phyloP scores from a whole-genome alignment of 805 yeast species.

The Tetrapisispora fleetii region DNA sequence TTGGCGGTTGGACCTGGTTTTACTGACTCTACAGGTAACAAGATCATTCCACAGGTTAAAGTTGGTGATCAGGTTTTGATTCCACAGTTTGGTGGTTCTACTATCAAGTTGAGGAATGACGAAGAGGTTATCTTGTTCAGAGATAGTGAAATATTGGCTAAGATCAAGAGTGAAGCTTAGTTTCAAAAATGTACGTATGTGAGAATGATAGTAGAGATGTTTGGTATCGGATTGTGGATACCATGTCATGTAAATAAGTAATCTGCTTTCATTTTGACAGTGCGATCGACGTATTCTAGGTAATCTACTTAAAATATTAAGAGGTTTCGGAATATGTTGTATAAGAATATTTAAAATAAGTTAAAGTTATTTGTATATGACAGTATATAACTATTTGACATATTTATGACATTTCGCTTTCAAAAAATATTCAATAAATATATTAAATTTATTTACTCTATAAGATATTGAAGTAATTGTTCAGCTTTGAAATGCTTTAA shows the following conservation, averaged over 20 bases:
- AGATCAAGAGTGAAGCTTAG: conserved; percentile 43
- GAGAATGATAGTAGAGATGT: background rate
- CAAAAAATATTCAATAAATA: background rate
- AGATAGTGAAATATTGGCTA: conserved; percentile 91
- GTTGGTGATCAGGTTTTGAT: conserved; percentile 92
- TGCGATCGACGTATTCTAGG: too few species aligned
- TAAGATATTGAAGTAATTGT: conserved; percentile 17
- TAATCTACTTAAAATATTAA: too few species aligned
- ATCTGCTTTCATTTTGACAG: background rate
- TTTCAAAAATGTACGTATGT: background rate
- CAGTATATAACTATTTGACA: too few species aligned
- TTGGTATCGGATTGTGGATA: background rate
- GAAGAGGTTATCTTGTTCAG: conserved; percentile 70
- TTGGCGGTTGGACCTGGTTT: conserved; percentile 94
- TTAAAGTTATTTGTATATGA: background rate
- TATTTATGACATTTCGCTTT: background rate
- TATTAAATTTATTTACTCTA: background rate
- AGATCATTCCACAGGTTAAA: conserved; percentile 63
- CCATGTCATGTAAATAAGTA: background rate
- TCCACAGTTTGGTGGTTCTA: conserved; percentile 89
- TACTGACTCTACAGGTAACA: conserved; percentile 63
- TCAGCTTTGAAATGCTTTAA: conserved; percentile 45
- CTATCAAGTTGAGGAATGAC: conserved; percentile 74
- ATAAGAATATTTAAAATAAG: background rate
- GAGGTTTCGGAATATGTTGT: background rate